phyloP scores from a whole-genome alignment of 192 early-diverging fungal species.

The Phlyctochytrium bullatum region DNA sequence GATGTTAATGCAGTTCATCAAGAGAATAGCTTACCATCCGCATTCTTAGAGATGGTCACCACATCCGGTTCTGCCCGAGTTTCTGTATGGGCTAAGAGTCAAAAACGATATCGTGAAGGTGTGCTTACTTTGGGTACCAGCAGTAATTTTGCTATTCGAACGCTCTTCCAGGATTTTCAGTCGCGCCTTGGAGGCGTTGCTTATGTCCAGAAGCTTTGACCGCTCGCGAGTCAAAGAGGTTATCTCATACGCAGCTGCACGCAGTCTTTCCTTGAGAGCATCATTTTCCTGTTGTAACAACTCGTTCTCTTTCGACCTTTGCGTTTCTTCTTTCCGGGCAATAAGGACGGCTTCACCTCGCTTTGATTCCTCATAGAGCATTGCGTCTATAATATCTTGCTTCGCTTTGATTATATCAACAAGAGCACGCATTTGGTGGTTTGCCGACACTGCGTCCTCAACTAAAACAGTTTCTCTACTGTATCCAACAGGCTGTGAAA shows the following conservation, averaged over 20 bases:
- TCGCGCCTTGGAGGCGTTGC: neutral
- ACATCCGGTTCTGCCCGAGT: neutral
- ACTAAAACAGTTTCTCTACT: neutral
- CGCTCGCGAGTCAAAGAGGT: neutral
- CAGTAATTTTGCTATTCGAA: neutral
- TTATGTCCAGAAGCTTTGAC: neutral
- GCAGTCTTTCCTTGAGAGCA: neutral
- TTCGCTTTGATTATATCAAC: neutral
- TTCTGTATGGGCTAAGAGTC: neutral
- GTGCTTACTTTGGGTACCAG: neutral
- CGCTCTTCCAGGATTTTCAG: neutral
- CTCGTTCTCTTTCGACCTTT: neutral
- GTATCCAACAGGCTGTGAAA: too few species aligned
- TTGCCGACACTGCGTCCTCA: neutral
- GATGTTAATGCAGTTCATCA: neutral
- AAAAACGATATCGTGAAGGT: neutral
- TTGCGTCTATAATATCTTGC: conserved; percentile 1
- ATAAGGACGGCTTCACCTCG: neutral
- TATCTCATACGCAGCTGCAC: neutral
- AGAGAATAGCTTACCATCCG: neutral
- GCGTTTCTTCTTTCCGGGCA: neutral
- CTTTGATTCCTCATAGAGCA: neutral
- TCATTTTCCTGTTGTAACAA: neutral
- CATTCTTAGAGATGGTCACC: neutral
- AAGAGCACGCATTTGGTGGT: neutral